These are phyloP conservation scores for Afroboletus lepidellus DNA, from an alignment of 1,284 basidiomycete genomes.

Conservation along the genomic window DNA sequence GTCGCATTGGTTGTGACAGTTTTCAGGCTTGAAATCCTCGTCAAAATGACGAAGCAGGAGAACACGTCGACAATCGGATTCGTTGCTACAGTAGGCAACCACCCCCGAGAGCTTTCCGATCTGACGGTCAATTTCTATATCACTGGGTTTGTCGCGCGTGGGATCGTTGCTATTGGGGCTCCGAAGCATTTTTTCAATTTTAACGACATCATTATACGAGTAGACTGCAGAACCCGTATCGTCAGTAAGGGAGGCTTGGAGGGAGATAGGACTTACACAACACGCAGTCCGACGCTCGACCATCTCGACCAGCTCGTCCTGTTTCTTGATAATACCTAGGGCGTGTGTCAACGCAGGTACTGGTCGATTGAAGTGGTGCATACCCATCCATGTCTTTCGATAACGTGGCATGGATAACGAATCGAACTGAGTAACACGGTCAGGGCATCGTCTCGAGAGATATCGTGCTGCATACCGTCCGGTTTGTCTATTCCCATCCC, in stretches of 20 bases:
- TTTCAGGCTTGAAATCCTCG: conserved; percentile 58
- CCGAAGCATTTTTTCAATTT: conserved; percentile 52
- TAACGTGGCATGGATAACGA: conserved; percentile 74
- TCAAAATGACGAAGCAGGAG: conserved; percentile 78
- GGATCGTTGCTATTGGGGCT: conserved; percentile 40
- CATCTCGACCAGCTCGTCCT: conserved; percentile 82
- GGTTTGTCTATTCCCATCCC: conserved; percentile 98
- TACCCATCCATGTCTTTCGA: conserved; percentile 71
- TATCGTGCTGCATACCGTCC: conserved; percentile 47
- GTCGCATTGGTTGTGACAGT: conserved; percentile 71
- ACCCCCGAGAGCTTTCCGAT: conserved; percentile 51
- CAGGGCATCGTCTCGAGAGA: neutral
- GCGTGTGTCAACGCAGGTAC: conserved; percentile 5
- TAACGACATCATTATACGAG: conserved; percentile 49
- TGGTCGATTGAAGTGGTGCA: conserved; percentile 5
- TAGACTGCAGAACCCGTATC: conserved; percentile 46
- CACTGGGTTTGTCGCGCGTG: conserved; percentile 34
- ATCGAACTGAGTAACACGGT: conserved; percentile 52
- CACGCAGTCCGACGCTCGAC: conserved; percentile 60
- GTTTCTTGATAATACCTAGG: conserved; percentile 80
- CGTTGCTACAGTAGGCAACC: conserved; percentile 77
- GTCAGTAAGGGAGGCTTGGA: neutral
- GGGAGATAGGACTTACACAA: conserved; percentile 42
- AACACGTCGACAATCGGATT: conserved; percentile 82
- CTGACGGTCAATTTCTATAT: conserved; percentile 56